These are phyloP conservation scores for Xylaria grammica DNA, from an alignment of 495 filamentous ascomycete genomes.

Conservation along the genomic window DNA sequence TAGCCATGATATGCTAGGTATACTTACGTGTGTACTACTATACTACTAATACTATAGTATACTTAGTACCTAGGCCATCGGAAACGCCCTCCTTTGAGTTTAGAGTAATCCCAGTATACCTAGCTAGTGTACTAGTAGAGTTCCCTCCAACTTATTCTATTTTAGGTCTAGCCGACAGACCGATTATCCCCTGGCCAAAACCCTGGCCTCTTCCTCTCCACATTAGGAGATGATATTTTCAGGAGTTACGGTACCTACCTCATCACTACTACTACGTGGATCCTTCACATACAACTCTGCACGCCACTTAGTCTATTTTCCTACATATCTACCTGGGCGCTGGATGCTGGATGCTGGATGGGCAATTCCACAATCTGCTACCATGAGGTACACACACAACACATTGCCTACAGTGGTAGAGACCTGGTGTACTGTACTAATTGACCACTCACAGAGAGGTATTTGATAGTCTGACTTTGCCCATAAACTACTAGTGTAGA, in stretches of 20 bases:
- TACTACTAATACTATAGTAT: not conserved
- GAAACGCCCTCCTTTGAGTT: conserved; percentile 16
- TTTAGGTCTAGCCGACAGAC: not conserved
- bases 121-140: too few relatives aligned
- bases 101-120: conserved; percentile 9
- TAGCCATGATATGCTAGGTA: too few relatives aligned
- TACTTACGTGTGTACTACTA: too few relatives aligned
- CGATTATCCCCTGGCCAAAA: not conserved
- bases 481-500: too few relatives aligned
- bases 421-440: too few relatives aligned
- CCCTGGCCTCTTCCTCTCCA: not conserved
- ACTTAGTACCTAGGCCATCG: not conserved
- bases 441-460: too few relatives aligned
- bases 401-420: too few relatives aligned
- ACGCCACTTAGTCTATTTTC: conserved; percentile 10
- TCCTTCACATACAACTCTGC: conserved; percentile 1
- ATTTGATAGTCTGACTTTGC: too few relatives aligned
- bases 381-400: too few relatives aligned
- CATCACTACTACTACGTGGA: not conserved
- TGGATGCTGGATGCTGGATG: too few relatives aligned
- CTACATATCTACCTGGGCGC: too few relatives aligned
- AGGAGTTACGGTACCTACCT: conserved; percentile 19
- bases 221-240: conserved; percentile 11
- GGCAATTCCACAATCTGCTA: too few relatives aligned
- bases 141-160: conserved; percentile 14